Evolutionary conservation across 352 stramenopile genomes (phyloP), one percentile per base, ranked within the genome.

Genomic region (Phytophthora boehmeriae): DNA sequence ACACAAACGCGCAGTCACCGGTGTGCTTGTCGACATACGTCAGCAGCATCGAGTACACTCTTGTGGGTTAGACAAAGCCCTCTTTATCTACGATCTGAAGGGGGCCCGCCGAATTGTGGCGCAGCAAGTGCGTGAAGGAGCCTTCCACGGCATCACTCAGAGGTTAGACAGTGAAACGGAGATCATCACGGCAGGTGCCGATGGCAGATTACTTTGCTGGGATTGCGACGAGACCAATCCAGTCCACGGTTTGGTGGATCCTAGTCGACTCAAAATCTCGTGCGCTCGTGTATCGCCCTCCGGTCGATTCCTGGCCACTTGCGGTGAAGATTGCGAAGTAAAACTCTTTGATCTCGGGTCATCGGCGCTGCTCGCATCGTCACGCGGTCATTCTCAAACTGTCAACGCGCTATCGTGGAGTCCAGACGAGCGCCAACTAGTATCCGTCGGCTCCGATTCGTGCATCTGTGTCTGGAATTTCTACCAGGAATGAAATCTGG

Each of bases 391-490:
- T 71, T 91, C 81, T 4, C 80, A 86, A 23, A 67, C 73, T 13
- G 76, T 97, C 38, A 87, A 88, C 28, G 75, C 71, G 28, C 11
- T 98, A 4, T 65, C 78, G 22, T 98, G 93, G 93, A 97, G 83
- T 50, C 83, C 83, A 0, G 91, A 98, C 51, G 90, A 98, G 68
- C 78, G 86, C n/a, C 92, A 98, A 71, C 66, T 98, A 34, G 89
- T 98, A 8, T 91, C 87, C 5, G 90, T 96, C 17, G 90, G 86
- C n/a, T 64, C 73, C 8, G 93, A 98, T 63, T 88, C 86, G 51
- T 97, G 91, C 55, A 76, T 97, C 49, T 94, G 86, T 53, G 68
- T 97, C 34, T 98, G 90, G 90, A 98, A 98, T 59, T 95, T 98
- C 54, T 98, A 69, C 28, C 59, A 66, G 36, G 60, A 63, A 32